A percentile compares a stretch with the other conserved stretches of the same genome.
phyloP scores from a whole-genome alignment of 2,329 filamentous ascomycete genomes.

The Sporothrix inflata region DNA sequence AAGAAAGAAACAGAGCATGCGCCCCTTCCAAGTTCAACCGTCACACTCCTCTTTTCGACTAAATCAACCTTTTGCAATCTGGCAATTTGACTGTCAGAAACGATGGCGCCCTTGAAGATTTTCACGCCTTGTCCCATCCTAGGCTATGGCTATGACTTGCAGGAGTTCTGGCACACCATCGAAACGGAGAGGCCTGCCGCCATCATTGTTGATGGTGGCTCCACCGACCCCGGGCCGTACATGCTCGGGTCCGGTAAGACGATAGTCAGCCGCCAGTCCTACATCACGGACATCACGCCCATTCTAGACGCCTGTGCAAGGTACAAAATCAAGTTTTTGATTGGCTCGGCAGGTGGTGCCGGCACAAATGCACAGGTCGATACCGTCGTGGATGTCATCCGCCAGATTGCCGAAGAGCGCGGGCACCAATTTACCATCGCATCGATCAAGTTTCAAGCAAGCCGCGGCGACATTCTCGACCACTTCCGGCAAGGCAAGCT shows the following conservation, averaged over 20 bases:
- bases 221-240: slow-evolving; percentile 3
- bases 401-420: not conserved
- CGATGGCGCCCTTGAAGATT: not conserved
- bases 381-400: slow-evolving; percentile 1
- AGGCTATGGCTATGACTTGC: not conserved
- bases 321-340: slow-evolving; percentile 1
- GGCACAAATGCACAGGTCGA: slow-evolving; percentile 7
- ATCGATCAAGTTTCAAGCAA: not conserved
- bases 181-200: not conserved
- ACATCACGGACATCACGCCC: slow-evolving; percentile 2
- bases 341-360: not conserved
- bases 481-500: not conserved
- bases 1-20: no score
- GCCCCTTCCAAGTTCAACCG: no score
- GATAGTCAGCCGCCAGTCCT: not conserved
- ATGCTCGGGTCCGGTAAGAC: not conserved
- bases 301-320: not conserved
- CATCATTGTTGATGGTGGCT: slow-evolving; percentile 3
- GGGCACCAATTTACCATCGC: not conserved
- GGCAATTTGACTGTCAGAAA: no score
- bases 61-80: no score
- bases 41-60: no score
- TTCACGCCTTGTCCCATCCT: not conserved
- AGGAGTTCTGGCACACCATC: slow-evolving; percentile 1
- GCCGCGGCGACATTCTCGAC: not conserved